Evolutionary conservation across 2,329 filamentous ascomycete genomes (phyloP), one percentile per base, ranked within the genome.

Genomic region (Cladosporium phlei): DNA sequence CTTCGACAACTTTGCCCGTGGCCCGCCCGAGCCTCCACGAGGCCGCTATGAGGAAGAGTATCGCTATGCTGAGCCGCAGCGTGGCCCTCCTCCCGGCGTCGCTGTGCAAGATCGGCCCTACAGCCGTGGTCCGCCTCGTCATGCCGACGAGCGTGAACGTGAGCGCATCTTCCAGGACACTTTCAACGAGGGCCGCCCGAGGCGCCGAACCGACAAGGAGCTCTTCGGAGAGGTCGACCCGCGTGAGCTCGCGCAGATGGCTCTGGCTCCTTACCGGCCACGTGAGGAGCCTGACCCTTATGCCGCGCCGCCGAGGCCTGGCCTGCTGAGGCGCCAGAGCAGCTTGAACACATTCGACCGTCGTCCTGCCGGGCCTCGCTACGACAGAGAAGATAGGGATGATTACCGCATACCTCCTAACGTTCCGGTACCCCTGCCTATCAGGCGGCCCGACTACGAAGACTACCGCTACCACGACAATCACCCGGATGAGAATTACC

Each of bases 331-430:
- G 48, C 80, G 90, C 33, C 89, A 95, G 65, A 95, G 88, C 11
- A 95, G 88, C 43, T 75, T 95, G 29, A 90, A 95, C 65, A 95
- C 86, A 0, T 95, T 88, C 62, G 90, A 96, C 66, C 82, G 89
- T 38, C 81, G 81, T 21, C 84, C 86, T 1, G 57, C 74, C 46
- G 42, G 42, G 12, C 73, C 75, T 24, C 74, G 77, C 34, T 75
- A 76, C 51, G 73, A 83, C 28, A 66, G 75, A 16, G 78, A 82
- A 42, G 80, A 85, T 51, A 66, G 75, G 14, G 78, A 82, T 40
- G 80, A 85, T 51, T 82, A 82, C 55, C 74, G 76, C n/a, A 73
- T 78, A n/a, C 79, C 80, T 50, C 53, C 63, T 7, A 80, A 83
- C n/a, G 80, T 86, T 22, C 82, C 83, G 8, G 77, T 88, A 32